These are phyloP conservation scores for Plantago major DNA, from an alignment of 257 asterid species.

Conservation along the genomic window DNA sequence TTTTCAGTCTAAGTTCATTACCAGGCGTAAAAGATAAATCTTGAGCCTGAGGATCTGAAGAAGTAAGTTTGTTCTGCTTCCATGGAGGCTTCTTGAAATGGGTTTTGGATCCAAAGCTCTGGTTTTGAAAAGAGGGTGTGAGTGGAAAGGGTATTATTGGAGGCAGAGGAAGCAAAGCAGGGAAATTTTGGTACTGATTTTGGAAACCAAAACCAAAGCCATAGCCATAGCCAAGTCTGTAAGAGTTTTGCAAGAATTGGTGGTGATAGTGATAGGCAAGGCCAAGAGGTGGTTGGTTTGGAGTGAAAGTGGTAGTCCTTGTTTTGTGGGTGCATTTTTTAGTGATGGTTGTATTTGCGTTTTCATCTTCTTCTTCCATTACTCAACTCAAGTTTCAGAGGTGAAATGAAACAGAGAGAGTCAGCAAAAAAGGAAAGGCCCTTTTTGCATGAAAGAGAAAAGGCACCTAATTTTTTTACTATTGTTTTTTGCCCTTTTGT, in stretches of 20 bases:
- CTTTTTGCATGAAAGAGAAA: slow-evolving; percentile 59
- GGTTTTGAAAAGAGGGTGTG: slow-evolving; percentile 36
- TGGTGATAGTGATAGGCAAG: slow-evolving; percentile 35
- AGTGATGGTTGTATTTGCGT: slow-evolving; percentile 19
- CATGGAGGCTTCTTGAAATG: slow-evolving; percentile 40
- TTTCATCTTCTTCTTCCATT: slow-evolving; percentile 57
- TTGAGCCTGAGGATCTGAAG: slow-evolving; percentile 47
- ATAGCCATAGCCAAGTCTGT: slow-evolving; percentile 37
- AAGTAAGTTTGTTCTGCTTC: slow-evolving; percentile 33
- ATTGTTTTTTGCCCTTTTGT: background rate
- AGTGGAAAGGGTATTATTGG: slow-evolving; percentile 50
- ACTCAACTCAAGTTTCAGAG: slow-evolving; percentile 21
- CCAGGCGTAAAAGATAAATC: slow-evolving; percentile 49
- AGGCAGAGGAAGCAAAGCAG: slow-evolving; percentile 83
- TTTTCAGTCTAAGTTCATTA: slow-evolving; percentile 17
- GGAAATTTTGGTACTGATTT: slow-evolving; percentile 50
- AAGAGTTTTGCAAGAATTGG: slow-evolving; percentile 44
- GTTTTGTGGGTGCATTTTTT: slow-evolving; percentile 48
- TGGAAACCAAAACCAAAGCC: slow-evolving; percentile 42
- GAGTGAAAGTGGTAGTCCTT: slow-evolving; percentile 19
- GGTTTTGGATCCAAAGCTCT: slow-evolving; percentile 47
- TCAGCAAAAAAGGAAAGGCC: slow-evolving; percentile 34
- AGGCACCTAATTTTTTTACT: slow-evolving; percentile 6
- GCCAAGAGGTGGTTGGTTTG: slow-evolving; percentile 21
- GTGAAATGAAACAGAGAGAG: slow-evolving; percentile 22